Conservation (phyloP, 139 green algal genomes). For the Ulvella scutata region DNA sequence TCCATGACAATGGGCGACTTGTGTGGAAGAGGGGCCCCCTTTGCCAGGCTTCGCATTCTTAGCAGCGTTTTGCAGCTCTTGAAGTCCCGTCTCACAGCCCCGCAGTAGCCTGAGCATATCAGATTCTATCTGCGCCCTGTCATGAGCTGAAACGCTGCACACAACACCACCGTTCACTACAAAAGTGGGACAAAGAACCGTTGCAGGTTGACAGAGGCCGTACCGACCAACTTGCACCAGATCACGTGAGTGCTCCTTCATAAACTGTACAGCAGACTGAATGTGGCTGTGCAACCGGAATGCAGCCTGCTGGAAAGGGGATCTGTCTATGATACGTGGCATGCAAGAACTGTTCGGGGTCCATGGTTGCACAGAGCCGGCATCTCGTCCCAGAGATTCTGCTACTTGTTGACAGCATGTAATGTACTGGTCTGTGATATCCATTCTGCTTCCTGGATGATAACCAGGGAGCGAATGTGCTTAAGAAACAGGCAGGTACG, state of each 20-base stretch:
- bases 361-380: neutral
- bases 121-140: neutral
- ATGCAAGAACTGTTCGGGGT: neutral
- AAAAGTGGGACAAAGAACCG: neutral
- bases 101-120: neutral
- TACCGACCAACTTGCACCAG: neutral
- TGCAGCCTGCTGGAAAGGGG: neutral
- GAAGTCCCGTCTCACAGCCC: neutral
- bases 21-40: neutral
- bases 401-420: neutral
- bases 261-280: neutral
- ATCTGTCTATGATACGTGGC: neutral
- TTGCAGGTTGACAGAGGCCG: neutral
- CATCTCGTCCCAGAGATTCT: neutral
- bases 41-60: neutral
- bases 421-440: neutral
- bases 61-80: neutral
- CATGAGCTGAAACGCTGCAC: constrained; percentile 1
- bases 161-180: neutral
- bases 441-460: too few species aligned
- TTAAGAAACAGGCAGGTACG: too few species aligned
- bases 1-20: neutral
- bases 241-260: neutral
- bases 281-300: neutral
- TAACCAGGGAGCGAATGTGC: too few species aligned